A percentile compares a stretch with the other conserved stretches of the same genome.
Conservation (phyloP, 345 rosid species). For the Camelina neglecta region DNA sequence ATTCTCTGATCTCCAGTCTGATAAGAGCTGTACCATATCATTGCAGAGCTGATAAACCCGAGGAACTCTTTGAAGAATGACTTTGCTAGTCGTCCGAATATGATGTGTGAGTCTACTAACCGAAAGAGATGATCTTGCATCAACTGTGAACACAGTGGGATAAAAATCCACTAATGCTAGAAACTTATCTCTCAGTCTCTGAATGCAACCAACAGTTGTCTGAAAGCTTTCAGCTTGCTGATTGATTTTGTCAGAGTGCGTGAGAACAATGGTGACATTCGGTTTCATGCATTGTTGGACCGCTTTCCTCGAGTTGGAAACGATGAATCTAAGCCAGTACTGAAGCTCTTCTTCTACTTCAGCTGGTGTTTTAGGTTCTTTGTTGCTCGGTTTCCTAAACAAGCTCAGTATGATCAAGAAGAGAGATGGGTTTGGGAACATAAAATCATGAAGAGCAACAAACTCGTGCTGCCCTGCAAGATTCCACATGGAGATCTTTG, state of each 20-base stretch:
- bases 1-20: slow-evolving; percentile 88
- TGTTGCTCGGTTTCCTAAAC: slow-evolving; percentile 79
- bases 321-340: slow-evolving; percentile 90
- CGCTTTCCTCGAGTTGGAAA: slow-evolving; percentile 80
- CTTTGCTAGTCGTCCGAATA: slow-evolving; percentile 70
- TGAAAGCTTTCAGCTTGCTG: slow-evolving; percentile 69
- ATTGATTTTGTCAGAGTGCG: slow-evolving; percentile 71
- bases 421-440: slow-evolving; percentile 88
- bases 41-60: slow-evolving; percentile 89
- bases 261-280: slow-evolving; percentile 74
- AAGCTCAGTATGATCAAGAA: slow-evolving; percentile 83
- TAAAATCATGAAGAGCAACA: slow-evolving; percentile 86
- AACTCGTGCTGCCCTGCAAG: slow-evolving; percentile 90
- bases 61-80: slow-evolving; percentile 83
- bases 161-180: slow-evolving; percentile 79
- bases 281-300: slow-evolving; percentile 85
- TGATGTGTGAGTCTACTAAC: slow-evolving; percentile 80
- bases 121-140: slow-evolving; percentile 85
- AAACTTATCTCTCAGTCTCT: slow-evolving; percentile 74
- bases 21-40: slow-evolving; percentile 70
- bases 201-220: slow-evolving; percentile 58
- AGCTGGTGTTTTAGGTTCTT: slow-evolving; percentile 72
- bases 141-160: slow-evolving; percentile 87
- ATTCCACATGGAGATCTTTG: slow-evolving; percentile 91
- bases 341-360: slow-evolving; percentile 89